These are phyloP conservation scores for fission yeast (Schizosaccharomyces pombe) DNA, from an alignment of 805 yeast genomes.

Conservation along the genomic window DNA sequence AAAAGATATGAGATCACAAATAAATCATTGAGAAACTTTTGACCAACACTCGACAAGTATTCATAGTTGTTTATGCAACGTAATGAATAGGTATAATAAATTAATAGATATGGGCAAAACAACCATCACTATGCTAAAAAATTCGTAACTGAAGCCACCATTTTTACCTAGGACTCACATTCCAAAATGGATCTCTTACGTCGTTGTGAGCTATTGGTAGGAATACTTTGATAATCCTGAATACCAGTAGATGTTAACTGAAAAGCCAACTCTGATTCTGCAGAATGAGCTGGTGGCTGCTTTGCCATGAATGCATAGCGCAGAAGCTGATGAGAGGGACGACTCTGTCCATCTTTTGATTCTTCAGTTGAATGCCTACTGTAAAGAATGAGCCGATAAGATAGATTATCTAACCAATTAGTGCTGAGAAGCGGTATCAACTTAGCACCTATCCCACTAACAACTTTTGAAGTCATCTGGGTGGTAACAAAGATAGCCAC, in stretches of 20 bases:
- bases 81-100: too few species aligned
- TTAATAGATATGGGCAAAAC: too few species aligned
- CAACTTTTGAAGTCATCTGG: neutral
- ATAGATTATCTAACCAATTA: neutral
- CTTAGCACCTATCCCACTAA: neutral
- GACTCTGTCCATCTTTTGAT: neutral
- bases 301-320: constrained; percentile 1
- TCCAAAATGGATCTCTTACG: neutral
- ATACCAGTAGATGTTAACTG: neutral
- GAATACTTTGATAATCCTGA: neutral
- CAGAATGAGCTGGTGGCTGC: neutral
- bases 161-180: neutral
- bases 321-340: neutral
- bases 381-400: neutral
- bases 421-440: neutral
- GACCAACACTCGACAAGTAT: too few species aligned
- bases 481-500: neutral
- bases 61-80: too few species aligned
- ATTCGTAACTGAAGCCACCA: too few species aligned
- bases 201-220: neutral
- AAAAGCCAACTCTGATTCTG: neutral
- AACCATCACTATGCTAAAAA: too few species aligned
- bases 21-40: too few species aligned
- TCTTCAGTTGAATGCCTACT: neutral
- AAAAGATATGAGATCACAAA: too few species aligned